Conservation (phyloP, 1,284 basidiomycete species). For the Earliella scabrosa region DNA sequence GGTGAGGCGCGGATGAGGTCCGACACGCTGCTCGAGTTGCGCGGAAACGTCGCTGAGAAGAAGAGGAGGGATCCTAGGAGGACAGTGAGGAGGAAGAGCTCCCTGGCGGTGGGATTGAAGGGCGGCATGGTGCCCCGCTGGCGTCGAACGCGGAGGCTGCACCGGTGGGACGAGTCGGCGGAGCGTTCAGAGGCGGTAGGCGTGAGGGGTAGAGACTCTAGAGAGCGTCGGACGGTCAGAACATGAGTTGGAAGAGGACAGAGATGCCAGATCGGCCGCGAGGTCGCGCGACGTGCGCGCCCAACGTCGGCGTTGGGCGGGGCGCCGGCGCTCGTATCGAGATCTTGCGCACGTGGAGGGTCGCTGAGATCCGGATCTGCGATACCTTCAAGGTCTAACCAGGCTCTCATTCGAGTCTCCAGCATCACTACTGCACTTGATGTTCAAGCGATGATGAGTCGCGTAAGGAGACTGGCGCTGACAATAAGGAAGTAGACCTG, state of each 20-base stretch:
- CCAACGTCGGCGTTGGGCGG: not conserved
- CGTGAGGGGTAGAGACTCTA: not conserved
- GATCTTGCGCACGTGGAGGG: not conserved
- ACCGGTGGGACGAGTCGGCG: no score
- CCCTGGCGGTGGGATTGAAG: slow-evolving; percentile 43
- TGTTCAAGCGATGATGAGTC: no score
- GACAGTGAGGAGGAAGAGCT: slow-evolving; percentile 50
- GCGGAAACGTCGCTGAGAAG: slow-evolving; percentile 35
- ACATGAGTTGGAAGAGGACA: not conserved
- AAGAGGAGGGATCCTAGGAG: slow-evolving; percentile 52
- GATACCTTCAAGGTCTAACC: not conserved
- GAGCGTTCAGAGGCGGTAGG: not conserved
- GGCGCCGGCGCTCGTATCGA: not conserved
- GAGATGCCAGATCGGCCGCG: no score
- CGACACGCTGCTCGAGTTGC: slow-evolving; percentile 20
- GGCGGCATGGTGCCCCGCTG: slow-evolving; percentile 35
- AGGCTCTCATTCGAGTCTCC: no score
- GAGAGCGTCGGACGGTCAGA: not conserved
- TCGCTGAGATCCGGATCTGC: not conserved
- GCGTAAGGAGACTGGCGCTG: no score
- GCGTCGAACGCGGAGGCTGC: no score
- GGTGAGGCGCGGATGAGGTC: slow-evolving; percentile 24
- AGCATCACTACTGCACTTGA: no score
- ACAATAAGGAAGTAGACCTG: no score
- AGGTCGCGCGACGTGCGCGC: not conserved